Evolutionary conservation across 2,329 filamentous ascomycete species (phyloP).

Genomic region (Ceratocystis eucalypticola): DNA sequence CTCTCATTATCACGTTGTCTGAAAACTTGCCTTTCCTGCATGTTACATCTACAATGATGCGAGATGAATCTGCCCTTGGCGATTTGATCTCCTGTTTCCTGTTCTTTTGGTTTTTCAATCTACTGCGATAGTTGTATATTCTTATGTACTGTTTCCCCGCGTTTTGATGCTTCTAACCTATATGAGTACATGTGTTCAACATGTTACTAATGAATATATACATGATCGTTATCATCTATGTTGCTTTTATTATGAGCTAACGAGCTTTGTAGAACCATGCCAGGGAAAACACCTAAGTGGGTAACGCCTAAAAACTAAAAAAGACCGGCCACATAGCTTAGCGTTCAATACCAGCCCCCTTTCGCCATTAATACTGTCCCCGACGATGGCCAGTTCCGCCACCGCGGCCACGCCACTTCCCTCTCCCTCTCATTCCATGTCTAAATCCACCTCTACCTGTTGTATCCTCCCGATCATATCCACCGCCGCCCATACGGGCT

Average conservation of each 20-base stretch:
- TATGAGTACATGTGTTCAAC: background rate
- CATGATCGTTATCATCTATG: background rate
- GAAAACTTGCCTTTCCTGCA: background rate
- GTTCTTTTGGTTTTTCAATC: background rate
- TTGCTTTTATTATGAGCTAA: background rate
- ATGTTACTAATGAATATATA: background rate
- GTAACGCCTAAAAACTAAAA: background rate
- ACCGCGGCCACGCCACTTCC: constrained; percentile 29
- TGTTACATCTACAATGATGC: background rate
- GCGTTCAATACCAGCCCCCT: background rate
- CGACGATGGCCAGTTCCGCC: constrained; percentile 26
- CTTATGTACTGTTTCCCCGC: background rate
- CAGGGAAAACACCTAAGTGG: background rate
- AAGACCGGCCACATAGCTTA: background rate
- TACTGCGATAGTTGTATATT: background rate
- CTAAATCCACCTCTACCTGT: constrained; percentile 24
- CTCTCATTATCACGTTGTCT: background rate
- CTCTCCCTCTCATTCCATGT: constrained; percentile 26
- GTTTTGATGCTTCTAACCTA: background rate
- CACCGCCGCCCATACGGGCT: constrained; percentile 20
- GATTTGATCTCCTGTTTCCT: background rate
- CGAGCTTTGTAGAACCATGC: background rate
- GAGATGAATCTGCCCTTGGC: background rate
- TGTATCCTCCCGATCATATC: constrained; percentile 28
- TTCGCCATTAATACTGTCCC: constrained; percentile 23